Conservation (phyloP, 139 green algal species). For the Astrephomene gubernaculifera region DNA sequence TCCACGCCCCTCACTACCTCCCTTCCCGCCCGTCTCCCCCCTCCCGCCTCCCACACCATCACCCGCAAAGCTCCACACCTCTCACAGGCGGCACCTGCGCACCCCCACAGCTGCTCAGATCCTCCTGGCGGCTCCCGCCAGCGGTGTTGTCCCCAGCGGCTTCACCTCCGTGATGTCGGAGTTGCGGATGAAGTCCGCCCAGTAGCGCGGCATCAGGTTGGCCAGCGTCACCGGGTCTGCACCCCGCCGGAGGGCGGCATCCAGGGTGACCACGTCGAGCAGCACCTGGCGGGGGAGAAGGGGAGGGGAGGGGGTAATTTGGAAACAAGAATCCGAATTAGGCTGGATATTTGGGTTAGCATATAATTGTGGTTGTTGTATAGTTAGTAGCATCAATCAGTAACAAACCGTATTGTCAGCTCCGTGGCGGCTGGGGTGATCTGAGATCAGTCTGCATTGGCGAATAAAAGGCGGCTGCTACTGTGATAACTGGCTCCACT, state of each 20-base stretch:
- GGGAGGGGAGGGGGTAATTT: not conserved
- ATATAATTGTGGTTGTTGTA: too few relatives aligned
- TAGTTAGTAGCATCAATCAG: too few relatives aligned
- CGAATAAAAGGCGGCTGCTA: not conserved
- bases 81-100: too few relatives aligned
- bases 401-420: not conserved
- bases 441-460: not conserved
- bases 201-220: constrained; percentile 87
- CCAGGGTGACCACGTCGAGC: constrained; percentile 75
- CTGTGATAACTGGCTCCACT: too few relatives aligned
- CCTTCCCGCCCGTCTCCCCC: too few relatives aligned
- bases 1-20: too few relatives aligned
- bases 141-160: constrained; percentile 48
- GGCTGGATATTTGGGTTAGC: too few relatives aligned
- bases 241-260: constrained; percentile 65
- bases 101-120: too few relatives aligned
- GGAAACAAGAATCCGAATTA: not conserved
- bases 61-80: too few relatives aligned
- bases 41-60: too few relatives aligned
- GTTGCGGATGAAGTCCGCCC: constrained; percentile 90
- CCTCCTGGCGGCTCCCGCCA: not conserved
- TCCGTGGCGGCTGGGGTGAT: not conserved
- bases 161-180: constrained; percentile 75
- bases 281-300: constrained; percentile 59
- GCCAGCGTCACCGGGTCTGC: constrained; percentile 80